A percentile compares a stretch with the other conserved stretches of the same genome.
Evolutionary conservation across 345 rosid genomes (phyloP).

Genomic region (Reutealis trisperma): DNA sequence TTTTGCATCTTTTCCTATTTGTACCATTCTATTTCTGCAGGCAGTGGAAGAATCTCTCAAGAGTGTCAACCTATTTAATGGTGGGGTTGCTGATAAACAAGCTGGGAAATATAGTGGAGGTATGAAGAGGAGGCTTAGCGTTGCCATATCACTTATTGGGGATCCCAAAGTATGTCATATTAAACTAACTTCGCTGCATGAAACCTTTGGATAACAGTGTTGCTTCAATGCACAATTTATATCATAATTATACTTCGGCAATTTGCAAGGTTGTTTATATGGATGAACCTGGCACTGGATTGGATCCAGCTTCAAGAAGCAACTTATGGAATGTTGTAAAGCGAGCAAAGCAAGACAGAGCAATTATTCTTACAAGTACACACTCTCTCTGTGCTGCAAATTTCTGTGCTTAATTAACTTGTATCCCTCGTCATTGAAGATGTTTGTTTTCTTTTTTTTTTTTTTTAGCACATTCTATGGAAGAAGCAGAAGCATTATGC

Average conservation of each 20-base stretch:
- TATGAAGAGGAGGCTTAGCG: slow-evolving; percentile 97
- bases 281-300: slow-evolving; percentile 98
- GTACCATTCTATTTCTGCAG: slow-evolving; percentile 34
- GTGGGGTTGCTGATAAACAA: slow-evolving; percentile 80
- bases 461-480: slow-evolving; percentile 91
- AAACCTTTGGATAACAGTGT: slow-evolving; percentile 1
- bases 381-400: not conserved
- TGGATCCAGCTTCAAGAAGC: slow-evolving; percentile 93
- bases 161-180: slow-evolving; percentile 65
- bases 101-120: slow-evolving; percentile 96
- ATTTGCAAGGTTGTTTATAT: slow-evolving; percentile 76
- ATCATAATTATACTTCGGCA: not conserved
- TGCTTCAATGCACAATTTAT: slow-evolving; percentile 8
- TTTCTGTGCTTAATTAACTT: no score
- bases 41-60: slow-evolving; percentile 90
- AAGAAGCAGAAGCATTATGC: slow-evolving; percentile 92
- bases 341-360: slow-evolving; percentile 69
- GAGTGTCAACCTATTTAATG: slow-evolving; percentile 72
- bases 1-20: not conserved
- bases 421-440: slow-evolving; percentile 2
- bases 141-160: slow-evolving; percentile 92
- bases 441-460: slow-evolving; percentile 19
- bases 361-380: slow-evolving; percentile 84
- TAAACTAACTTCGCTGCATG: not conserved
- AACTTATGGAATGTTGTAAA: slow-evolving; percentile 82